Percentiles rank a stretch among this genome's conserved stretches.
Conservation (phyloP, 2,329 filamentous ascomycete genomes). For the Dactylellina drechsleri region DNA sequence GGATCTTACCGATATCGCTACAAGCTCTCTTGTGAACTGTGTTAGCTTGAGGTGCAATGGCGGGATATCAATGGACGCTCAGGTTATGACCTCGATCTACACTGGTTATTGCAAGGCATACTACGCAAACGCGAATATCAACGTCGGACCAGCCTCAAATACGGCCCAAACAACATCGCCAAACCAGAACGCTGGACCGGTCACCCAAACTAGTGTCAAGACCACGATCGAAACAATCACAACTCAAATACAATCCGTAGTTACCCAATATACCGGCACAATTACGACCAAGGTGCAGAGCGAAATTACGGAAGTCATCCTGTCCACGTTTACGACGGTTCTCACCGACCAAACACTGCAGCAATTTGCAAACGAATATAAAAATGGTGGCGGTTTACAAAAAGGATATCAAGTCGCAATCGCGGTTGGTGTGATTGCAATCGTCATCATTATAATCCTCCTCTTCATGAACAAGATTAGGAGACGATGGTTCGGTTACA, state of each 20-base stretch:
- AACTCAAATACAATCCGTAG: constrained; percentile 14
- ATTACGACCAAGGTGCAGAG: constrained; percentile 31
- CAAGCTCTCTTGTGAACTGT: constrained; percentile 4
- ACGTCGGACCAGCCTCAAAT: constrained; percentile 5
- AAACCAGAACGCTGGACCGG: not conserved
- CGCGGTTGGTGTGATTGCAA: constrained; percentile 29
- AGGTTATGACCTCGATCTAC: constrained; percentile 24
- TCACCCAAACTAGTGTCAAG: constrained; percentile 16
- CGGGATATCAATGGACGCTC: constrained; percentile 12
- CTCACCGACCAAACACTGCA: constrained; percentile 18
- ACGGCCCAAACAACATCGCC: constrained; percentile 6
- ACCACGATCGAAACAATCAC: constrained; percentile 28
- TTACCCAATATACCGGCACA: constrained; percentile 23
- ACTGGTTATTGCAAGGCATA: constrained; percentile 19
- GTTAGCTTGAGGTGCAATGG: constrained; percentile 13
- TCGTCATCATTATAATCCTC: constrained; percentile 28
- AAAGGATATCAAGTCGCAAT: constrained; percentile 37
- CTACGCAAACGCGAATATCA: not conserved
- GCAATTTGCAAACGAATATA: constrained; percentile 3
- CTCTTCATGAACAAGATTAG: constrained; percentile 44
- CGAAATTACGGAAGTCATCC: constrained; percentile 14
- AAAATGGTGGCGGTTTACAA: constrained; percentile 15
- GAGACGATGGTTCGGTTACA: constrained; percentile 34
- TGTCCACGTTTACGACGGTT: constrained; percentile 34
- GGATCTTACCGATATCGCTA: constrained; percentile 35